Conservation (phyloP, 2,329 filamentous ascomycete genomes). For the Fusarium protoensiforme region DNA sequence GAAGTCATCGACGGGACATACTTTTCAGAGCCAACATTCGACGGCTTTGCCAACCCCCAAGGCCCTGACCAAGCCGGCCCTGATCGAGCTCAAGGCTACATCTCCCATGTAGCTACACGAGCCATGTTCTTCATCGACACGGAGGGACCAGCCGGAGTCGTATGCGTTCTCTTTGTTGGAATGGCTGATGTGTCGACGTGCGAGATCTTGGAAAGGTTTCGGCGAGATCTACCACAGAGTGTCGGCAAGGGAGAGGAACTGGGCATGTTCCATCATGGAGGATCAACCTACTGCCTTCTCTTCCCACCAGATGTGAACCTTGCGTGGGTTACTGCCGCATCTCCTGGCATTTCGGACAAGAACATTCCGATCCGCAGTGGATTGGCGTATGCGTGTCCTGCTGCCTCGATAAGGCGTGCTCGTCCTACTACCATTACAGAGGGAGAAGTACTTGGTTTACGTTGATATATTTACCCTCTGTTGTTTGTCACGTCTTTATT, state of each 20-base stretch:
- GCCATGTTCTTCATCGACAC: conserved; percentile 75
- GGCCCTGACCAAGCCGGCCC: conserved; percentile 31
- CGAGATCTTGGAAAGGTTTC: conserved; percentile 54
- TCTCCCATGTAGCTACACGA: conserved; percentile 71
- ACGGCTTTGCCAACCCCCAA: conserved; percentile 12
- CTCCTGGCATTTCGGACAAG: conserved; percentile 15
- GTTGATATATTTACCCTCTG: neutral
- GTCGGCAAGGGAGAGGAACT: conserved; percentile 71
- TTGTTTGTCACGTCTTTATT: too few species aligned
- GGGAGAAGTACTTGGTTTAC: neutral
- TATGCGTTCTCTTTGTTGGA: conserved; percentile 75
- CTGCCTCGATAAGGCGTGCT: neutral
- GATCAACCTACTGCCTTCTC: conserved; percentile 72
- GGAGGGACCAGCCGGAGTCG: conserved; percentile 72
- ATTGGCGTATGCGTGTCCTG: conserved; percentile 24
- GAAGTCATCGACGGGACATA: conserved; percentile 70
- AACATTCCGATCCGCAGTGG: conserved; percentile 32
- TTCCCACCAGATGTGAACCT: conserved; percentile 66
- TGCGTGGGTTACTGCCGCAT: conserved; percentile 23
- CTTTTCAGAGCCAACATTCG: conserved; percentile 61
- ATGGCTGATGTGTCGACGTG: conserved; percentile 79
- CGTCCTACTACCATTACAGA: neutral
- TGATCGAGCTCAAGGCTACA: conserved; percentile 66
- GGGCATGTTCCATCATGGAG: conserved; percentile 81
- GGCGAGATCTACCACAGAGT: neutral